Evolutionary conservation across 306 rosid species (phyloP), one percentile per base, ranked within the genome.

Genomic region (Styphnolobium japonicum): DNA sequence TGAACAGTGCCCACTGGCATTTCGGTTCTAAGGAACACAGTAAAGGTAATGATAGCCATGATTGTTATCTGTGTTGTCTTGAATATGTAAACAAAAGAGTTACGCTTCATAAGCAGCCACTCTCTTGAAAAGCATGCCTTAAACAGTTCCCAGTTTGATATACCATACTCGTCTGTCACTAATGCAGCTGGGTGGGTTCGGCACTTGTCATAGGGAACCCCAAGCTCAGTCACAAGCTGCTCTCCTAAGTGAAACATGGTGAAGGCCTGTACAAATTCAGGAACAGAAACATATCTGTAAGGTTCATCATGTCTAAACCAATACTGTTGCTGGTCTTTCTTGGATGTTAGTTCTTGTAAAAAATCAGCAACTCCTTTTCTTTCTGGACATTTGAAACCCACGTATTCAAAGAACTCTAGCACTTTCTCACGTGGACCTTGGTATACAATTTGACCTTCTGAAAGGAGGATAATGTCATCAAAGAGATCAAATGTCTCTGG

Each of bases 351-450:
- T 89, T 94, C 96, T 68, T 92, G 98, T 57, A 94, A 63, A 63
- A 92, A 94, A 79, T 94, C 98, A 36, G 96, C 96, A 45, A 85
- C 87, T 43, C 94, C 98, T 87, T 94, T 94, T 77, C 98, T 88
- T 15, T 82, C 87, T 0, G 96, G 98, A 88, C 98, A 94, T 63
- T 63, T 88, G 86, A 87, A 87, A 11, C 88, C 90, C 51, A 61
- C 56, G 23, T 46, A 16, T 65, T 90, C 92, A 7, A 94, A 94
- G 80, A 94, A 94, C 31, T 90, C 88, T 0, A 92, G 83, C 7
- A 88, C 90, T 7, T 76, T 75, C 2, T 89, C 91, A 1, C 90
- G 81, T 0, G 90, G 94, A 70, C 98, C 97, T 73, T 94, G 97
- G 84, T 92, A 94, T 2, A 92, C 90, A 27, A 90, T 82, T 43